Evolutionary conservation across 2,329 filamentous ascomycete species (phyloP), one percentile per base, ranked within the genome.

Genomic region (Phialemoniopsis sp.): DNA sequence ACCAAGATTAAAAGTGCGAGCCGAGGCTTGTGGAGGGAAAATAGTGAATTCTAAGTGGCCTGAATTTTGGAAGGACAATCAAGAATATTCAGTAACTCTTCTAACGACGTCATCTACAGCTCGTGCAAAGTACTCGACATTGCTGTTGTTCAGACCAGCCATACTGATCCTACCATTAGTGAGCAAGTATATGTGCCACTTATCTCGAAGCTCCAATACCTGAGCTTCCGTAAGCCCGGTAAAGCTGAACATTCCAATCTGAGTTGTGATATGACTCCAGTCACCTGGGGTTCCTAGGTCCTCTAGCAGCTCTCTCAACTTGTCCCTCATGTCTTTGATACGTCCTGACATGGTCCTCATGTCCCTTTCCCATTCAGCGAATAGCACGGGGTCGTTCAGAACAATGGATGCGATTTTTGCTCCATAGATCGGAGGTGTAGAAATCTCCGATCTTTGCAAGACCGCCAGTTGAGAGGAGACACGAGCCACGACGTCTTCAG

Each of bases 161-260:
- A 98, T 97, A 59, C 87, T 94, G 66, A 97, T 95, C 36, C 93
- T 85, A 16, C 93, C 93, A 58, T 98, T 98, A 79, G 96, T 96
- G 50, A 91, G 97, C 79, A 91, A 90, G 68, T 93, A 93, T 39
- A 93, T 74, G 62, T 93, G 87, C 43, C 73, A 78, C 37, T 87
- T 77, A 44, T 80, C 72, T 37, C 83, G 76, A 45, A 93, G 68
- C 66, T 79, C 80, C 51, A 76, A 52, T 8, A 91, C 87, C 60
- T 93, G 87, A 45, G 77, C 59, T 67, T 89, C 85, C 12, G 63
- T 77, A 59, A 94, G 66, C 10, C 88, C 88, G 1, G 88, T 94
- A 63, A 95, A 98, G 63, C 85, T 91, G 70, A 98, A 98, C 93
- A 98, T 98, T 69, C 93, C 93, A 59, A 98, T 98, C 76, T 98